Percentiles rank a stretch among this genome's conserved stretches.
phyloP scores from a whole-genome alignment of 2,329 filamentous ascomycete genomes.

The Ceratocystis destructans region DNA sequence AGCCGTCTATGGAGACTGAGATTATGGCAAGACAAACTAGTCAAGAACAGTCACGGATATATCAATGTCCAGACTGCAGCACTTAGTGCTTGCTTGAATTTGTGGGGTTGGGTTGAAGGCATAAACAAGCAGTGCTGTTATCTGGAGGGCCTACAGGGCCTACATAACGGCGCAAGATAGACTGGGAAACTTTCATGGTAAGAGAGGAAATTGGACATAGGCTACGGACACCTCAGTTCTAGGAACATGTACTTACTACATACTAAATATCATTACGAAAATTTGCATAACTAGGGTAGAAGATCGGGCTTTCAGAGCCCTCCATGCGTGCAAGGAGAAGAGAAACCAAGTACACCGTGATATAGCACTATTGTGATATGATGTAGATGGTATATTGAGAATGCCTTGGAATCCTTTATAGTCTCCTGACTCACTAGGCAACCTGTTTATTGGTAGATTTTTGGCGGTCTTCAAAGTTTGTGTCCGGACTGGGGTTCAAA shows the following conservation, averaged over 20 bases:
- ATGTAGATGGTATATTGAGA: not conserved
- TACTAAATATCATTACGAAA: not conserved
- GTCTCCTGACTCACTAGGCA: not conserved
- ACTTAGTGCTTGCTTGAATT: not conserved
- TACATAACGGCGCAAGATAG: not conserved
- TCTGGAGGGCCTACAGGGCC: not conserved
- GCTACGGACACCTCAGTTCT: not conserved
- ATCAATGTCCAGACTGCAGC: not conserved
- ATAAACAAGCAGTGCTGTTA: not conserved
- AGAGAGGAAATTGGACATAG: not conserved
- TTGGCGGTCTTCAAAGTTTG: not conserved
- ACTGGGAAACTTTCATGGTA: not conserved
- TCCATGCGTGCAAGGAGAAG: not conserved
- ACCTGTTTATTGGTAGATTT: not conserved
- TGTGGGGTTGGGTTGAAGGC: not conserved
- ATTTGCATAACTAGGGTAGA: not conserved
- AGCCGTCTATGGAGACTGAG: not conserved
- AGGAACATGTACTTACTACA: not conserved
- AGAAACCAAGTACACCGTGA: not conserved
- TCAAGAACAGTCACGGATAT: not conserved
- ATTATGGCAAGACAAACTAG: not conserved
- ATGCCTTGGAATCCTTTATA: not conserved
- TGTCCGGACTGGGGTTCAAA: slow-evolving; percentile 23
- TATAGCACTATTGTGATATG: not conserved
- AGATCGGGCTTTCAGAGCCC: not conserved